Conservation (phyloP, 352 stramenopile species). For the Phytophthora macrochlamydospora region DNA sequence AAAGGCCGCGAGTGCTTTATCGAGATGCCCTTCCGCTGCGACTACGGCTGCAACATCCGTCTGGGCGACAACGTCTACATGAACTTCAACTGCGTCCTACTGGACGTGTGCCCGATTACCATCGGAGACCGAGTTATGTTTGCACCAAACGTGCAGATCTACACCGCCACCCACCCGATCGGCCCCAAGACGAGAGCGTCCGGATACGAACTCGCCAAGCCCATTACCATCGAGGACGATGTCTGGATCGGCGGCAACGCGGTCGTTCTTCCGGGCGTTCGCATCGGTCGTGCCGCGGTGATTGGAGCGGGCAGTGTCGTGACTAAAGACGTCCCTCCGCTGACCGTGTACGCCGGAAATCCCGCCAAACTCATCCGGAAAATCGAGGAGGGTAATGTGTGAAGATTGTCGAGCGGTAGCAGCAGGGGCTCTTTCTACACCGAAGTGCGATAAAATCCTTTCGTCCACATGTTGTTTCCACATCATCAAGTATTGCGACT, state of each 20-base stretch:
- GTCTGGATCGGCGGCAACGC: constrained; percentile 83
- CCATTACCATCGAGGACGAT: constrained; percentile 81
- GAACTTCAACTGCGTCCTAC: constrained; percentile 86
- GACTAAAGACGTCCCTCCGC: constrained; percentile 68
- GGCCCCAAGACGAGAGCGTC: constrained; percentile 41
- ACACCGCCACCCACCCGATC: constrained; percentile 77
- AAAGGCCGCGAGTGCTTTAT: constrained; percentile 50
- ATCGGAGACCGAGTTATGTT: constrained; percentile 79
- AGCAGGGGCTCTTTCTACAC: no score
- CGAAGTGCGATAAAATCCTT: no score
- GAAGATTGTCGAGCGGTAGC: no score
- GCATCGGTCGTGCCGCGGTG: constrained; percentile 65
- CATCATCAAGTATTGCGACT: no score
- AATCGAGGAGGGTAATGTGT: constrained; percentile 29
- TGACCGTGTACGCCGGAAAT: constrained; percentile 75
- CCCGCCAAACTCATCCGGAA: constrained; percentile 81
- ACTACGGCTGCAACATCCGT: constrained; percentile 88
- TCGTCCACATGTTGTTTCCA: no score
- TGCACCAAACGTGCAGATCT: constrained; percentile 74
- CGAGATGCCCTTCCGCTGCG: constrained; percentile 81
- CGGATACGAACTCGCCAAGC: constrained; percentile 55
- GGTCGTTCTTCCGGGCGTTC: constrained; percentile 69
- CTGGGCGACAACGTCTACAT: constrained; percentile 74
- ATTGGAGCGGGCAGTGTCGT: constrained; percentile 84
- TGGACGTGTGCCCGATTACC: constrained; percentile 75